These are phyloP conservation scores for Solanum hybrid DNA, from an alignment of 305 asterid species.

Conservation along the genomic window DNA sequence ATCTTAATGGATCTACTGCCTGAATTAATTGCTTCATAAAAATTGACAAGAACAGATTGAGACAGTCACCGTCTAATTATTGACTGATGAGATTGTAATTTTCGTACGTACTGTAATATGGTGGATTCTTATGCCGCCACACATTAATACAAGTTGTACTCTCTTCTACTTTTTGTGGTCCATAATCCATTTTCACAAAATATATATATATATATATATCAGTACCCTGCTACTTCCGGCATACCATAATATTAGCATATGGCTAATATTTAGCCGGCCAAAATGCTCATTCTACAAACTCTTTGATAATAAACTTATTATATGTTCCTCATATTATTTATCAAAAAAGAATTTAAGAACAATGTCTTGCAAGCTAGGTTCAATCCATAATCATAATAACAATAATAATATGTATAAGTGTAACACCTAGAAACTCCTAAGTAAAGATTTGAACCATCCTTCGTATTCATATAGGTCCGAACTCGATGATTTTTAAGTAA, in stretches of 20 bases:
- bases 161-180: not conserved
- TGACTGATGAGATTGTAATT: not conserved
- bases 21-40: not conserved
- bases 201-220: no score
- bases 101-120: not conserved
- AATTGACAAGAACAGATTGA: not conserved
- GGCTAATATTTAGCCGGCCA: not conserved
- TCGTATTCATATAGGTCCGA: not conserved
- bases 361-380: not conserved
- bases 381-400: not conserved
- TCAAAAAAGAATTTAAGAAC: no score
- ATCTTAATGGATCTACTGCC: not conserved
- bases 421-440: not conserved
- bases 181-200: not conserved
- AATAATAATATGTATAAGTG: not conserved
- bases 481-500: not conserved
- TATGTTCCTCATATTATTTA: not conserved
- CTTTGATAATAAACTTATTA: not conserved
- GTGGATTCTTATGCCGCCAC: constrained; percentile 8
- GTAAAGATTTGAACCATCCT: not conserved
- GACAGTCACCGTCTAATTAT: constrained; percentile 1
- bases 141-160: not conserved
- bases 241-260: not conserved
- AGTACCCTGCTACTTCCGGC: not conserved
- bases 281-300: not conserved